phyloP scores from a whole-genome alignment of 164 flowering plant species.

The Amborella trichopoda region DNA sequence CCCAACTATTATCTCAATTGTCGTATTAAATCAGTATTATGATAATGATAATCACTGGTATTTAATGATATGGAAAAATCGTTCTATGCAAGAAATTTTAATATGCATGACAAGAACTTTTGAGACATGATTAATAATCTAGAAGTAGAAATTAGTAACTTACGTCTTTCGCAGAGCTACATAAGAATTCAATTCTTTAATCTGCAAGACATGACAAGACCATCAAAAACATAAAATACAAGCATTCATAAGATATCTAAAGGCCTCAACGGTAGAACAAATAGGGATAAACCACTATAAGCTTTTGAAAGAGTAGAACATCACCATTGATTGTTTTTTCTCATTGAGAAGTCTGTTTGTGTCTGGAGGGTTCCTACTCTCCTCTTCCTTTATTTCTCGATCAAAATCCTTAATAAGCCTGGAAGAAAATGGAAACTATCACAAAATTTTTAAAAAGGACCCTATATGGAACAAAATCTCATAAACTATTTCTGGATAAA shows the following conservation, averaged over 20 bases:
- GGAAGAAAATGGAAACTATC: slow-evolving; percentile 5
- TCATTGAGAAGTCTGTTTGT: slow-evolving; percentile 60
- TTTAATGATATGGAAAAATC: no score
- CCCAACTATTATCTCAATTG: no score
- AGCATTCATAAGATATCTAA: neutral
- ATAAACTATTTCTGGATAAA: neutral
- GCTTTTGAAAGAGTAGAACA: slow-evolving; percentile 1
- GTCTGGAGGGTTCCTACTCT: slow-evolving; percentile 31
- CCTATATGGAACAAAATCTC: neutral
- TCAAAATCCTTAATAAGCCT: slow-evolving; percentile 89
- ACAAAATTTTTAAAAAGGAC: neutral
- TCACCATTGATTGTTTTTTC: slow-evolving; percentile 73
- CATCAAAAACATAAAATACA: no score
- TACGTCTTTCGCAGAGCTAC: slow-evolving; percentile 85
- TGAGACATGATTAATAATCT: no score
- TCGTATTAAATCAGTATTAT: no score
- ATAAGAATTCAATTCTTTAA: slow-evolving; percentile 87
- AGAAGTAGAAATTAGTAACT: slow-evolving; percentile 18
- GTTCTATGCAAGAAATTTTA: neutral
- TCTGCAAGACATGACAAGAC: slow-evolving; percentile 45
- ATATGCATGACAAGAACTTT: neutral
- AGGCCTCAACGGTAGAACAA: neutral
- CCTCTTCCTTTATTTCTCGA: slow-evolving; percentile 52
- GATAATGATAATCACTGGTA: no score
- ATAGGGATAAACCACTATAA: neutral